phyloP scores from a whole-genome alignment of 2,329 filamentous ascomycete species.

The Xylaria sp. region DNA sequence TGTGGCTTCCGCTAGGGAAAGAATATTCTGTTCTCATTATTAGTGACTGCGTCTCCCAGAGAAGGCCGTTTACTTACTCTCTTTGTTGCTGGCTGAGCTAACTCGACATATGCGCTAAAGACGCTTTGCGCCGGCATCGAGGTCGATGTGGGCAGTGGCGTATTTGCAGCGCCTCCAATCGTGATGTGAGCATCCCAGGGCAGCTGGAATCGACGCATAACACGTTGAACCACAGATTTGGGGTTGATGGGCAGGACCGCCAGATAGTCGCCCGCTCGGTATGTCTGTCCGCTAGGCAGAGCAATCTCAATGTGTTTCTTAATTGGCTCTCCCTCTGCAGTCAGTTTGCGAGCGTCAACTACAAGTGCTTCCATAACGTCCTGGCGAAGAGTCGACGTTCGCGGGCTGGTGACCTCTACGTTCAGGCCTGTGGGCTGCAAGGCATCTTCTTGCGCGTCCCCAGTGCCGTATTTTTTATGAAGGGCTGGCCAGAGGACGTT shows the following conservation, averaged over 20 bases:
- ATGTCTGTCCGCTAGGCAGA: conserved; percentile 73
- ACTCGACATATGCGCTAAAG: conserved; percentile 77
- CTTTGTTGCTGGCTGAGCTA: conserved; percentile 77
- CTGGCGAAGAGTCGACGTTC: conserved; percentile 69
- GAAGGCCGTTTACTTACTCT: conserved; percentile 56
- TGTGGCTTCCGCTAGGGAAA: conserved; percentile 48
- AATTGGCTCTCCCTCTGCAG: conserved; percentile 59
- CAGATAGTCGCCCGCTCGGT: conserved; percentile 80
- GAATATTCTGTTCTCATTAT: conserved; percentile 53
- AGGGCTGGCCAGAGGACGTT: conserved; percentile 63
- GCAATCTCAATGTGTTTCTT: conserved; percentile 76
- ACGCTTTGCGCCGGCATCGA: conserved; percentile 72
- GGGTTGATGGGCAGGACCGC: conserved; percentile 79
- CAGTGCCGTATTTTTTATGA: conserved; percentile 49
- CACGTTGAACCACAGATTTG: conserved; percentile 68
- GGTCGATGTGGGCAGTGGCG: conserved; percentile 64
- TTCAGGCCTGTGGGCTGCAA: conserved; percentile 50
- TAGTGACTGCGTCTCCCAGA: conserved; percentile 17
- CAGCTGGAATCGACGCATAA: conserved; percentile 72
- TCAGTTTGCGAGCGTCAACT: conserved; percentile 63
- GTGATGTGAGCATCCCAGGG: conserved; percentile 76
- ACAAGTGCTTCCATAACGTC: conserved; percentile 72
- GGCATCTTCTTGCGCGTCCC: conserved; percentile 37
- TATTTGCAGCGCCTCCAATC: conserved; percentile 64
- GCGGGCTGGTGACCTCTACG: conserved; percentile 64